Base-by-base conservation (phyloP, 2,329 filamentous ascomycete genomes). In the Penicillium thymicola region DNA sequence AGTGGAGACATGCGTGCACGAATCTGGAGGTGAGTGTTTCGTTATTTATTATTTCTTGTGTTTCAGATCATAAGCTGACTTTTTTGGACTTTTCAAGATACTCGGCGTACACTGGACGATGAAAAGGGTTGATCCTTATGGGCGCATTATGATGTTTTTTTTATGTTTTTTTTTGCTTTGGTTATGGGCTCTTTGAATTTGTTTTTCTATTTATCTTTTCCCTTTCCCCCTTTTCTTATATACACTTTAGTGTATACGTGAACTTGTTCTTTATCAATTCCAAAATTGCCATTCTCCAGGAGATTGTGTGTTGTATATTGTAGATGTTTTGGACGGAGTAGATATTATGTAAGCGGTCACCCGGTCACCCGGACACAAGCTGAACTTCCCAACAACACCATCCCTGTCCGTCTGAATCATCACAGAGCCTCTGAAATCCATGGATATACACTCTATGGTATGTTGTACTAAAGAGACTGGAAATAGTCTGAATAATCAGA, bases 1-100 rank as follows among this genome's bases (percentile, higher is more conserved):
- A 97, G 92, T 65, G 94, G 94, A 68, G 94, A 99, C 73, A 96
- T 96, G 90, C 89, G 93, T 72, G 94, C 94, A 53, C 88, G 94
- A 70, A 97, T 99, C 78, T 99, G 94, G 94, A 92, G 89, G 67
- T 97, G 67, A 65, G 73, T 69, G 14, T 49, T 43, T 21, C 21
- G 21, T 21, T 21, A 21, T 21, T 21, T 21, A 21, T 21, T 21
- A 21, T 21, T 21, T 21, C 3, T 21, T 21, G 32, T 45, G 34
- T 27, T 44, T 37, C 25, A 38, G 32, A 27, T 34, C 14, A 11
- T 54, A 50, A 51, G 51, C 54, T 55, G 54, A 65, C 58, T 49
- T 18, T 21, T 36, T 21, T 51, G 18, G 10, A 30, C 32, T 18
- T 50, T 27, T 13, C 25, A 62, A 75, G 72, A 67, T 75, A 75